Evolutionary conservation across 2,329 filamentous ascomycete species (phyloP), one percentile per base, ranked within the genome.

Genomic region (Botrytis elliptica): DNA sequence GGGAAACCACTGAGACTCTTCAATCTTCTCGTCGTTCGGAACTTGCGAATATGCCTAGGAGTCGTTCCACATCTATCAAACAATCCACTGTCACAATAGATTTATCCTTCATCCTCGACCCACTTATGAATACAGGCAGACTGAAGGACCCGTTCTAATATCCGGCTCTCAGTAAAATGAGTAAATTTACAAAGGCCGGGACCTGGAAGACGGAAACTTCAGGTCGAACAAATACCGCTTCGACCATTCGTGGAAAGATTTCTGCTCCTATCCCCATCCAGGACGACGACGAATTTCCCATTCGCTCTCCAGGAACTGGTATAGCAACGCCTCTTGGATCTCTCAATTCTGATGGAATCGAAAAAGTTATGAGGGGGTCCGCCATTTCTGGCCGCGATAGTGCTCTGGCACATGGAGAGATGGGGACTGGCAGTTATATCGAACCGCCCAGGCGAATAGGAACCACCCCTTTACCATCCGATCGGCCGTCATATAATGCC

Each of bases 181-280:
- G 77, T 71, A 79, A 79, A 78, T 75, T 76, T 68, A 71, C 75
- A 63, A 75, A 75, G 49, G 18, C 74, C 46, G 75, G 73, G 52
- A 79, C 76, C 74, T 78, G 77, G 75, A 79, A 76, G 72, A 60
- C 72, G 38, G 76, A 77, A 46, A 72, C 46, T 52, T 75, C 74
- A 55, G 74, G 60, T 70, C 75, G 77, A 68, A 65, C 75, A 46
- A 84, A 84, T 77, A 80, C 83, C 57, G 82, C 81, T 72, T 85
- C 86, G 38, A 79, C 78, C 49, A 86, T 90, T 75, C 86, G 89
- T 57, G 88, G 88, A 75, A 87, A 86, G 76, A 77, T 91, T 75
- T 90, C 88, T 44, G 85, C 84, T 10, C 89, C 89, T 22, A 90
- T 91, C 66, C 88, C 88, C 2, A 86, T 91, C 73, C 76, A 83